Base-by-base conservation (phyloP, 164 flowering plant genomes). In the Berberis vulgaris region DNA sequence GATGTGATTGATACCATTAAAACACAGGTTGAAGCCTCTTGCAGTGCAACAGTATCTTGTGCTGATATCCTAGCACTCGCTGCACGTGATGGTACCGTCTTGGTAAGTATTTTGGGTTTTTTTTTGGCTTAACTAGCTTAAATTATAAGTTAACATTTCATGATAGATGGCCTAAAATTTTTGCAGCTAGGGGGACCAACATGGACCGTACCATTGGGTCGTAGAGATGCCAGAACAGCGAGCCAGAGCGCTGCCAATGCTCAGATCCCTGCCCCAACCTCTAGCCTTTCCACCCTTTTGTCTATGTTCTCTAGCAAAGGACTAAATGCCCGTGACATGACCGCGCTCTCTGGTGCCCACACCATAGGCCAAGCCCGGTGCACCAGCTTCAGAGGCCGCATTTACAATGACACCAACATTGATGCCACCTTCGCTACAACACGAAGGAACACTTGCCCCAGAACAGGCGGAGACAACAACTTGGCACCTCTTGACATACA, bases 31-130 rank as follows among this genome's bases (percentile, higher is more conserved):
- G 86, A 83, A 64, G 68, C 76, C 0, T 63, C 72, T 3, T 81
- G 85, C 70, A 60, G 49, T 4, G 74, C 64, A 40, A 69, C 73
- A 1, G 85, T 81, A 2, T 80, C 85, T n/a, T 83, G 82, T 71
- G 84, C 83, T 0, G 84, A 81, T 67, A 74, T 79, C 43, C 70
- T 81, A 39, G 81, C 86, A 4, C 67, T 83, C 13, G 86, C 86
- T 1, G 69, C 86, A 0, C 63, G 79, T 45, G 81, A 77, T 49
- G 77, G 74, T 0, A 77, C 77, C 7, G 70, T 54, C 49, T 41
- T 67, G 74, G 84, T 82, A 0, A 66, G 71, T 60, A 9, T 45
- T 12, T 2, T 2, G 6, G 41, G 43, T 26, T 26, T 7, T 41
- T 13, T 1, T 38, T 3, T 3, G 3, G 11, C 6, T 57, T 26